These are phyloP conservation scores for Pseudogymnoascus sp. DNA, from an alignment of 2,329 filamentous ascomycete genomes.

Conservation along the genomic window DNA sequence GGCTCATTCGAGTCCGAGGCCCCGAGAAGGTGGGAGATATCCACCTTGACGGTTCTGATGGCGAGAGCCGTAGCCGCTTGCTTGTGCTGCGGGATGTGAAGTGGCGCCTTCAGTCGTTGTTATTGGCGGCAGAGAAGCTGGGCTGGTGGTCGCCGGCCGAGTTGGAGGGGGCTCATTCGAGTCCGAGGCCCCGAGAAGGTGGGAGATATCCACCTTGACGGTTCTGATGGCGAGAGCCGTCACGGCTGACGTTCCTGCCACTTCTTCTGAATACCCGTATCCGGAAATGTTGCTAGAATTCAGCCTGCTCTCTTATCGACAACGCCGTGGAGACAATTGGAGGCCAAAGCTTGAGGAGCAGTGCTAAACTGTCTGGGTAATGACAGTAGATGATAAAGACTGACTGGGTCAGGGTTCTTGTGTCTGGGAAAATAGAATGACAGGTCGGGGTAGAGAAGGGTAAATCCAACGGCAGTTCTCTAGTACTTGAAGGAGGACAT, in stretches of 20 bases:
- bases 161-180: constrained; percentile 58
- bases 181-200: constrained; percentile 70
- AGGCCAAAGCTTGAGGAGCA: background rate
- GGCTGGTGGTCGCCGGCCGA: constrained; percentile 33
- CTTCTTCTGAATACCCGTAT: constrained; percentile 6
- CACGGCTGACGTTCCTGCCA: constrained; percentile 23
- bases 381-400: background rate
- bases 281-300: constrained; percentile 25
- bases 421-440: constrained; percentile 8
- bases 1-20: constrained; percentile 65
- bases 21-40: constrained; percentile 89
- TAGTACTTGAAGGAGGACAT: constrained; percentile 6
- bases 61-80: constrained; percentile 26
- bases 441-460: constrained; percentile 1
- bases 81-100: constrained; percentile 21
- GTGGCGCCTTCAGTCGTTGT: constrained; percentile 22
- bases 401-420: background rate
- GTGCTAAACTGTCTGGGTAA: background rate
- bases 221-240: constrained; percentile 33
- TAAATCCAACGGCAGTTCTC: constrained; percentile 6
- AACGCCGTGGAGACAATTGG: background rate
- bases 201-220: constrained; percentile 92
- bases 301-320: constrained; percentile 1
- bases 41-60: constrained; percentile 64
- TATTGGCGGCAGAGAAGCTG: constrained; percentile 30